Conservation (phyloP, 495 filamentous ascomycete species). For the Neurospora tetrasperma region DNA sequence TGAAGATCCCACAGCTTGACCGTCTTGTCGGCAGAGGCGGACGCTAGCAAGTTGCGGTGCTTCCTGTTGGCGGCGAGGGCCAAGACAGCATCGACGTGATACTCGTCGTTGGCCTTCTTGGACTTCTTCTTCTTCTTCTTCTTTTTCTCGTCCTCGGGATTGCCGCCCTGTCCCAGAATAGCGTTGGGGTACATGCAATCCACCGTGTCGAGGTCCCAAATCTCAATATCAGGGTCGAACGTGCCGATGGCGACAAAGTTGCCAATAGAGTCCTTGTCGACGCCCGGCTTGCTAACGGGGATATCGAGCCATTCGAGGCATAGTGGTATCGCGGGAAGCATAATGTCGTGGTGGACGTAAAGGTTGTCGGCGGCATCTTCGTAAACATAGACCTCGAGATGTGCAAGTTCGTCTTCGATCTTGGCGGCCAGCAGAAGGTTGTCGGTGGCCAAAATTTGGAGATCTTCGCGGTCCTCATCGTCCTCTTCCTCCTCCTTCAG, state of each 20-base stretch:
- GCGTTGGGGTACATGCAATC: slow-evolving; percentile 98
- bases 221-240: slow-evolving; percentile 96
- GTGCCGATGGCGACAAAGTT: slow-evolving; percentile 95
- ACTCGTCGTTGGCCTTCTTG: slow-evolving; percentile 78
- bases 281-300: slow-evolving; percentile 59
- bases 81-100: slow-evolving; percentile 89
- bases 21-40: slow-evolving; percentile 89
- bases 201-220: slow-evolving; percentile 93
- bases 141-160: slow-evolving; percentile 35
- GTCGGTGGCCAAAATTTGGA: slow-evolving; percentile 86
- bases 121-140: slow-evolving; percentile 80
- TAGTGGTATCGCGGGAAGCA: slow-evolving; percentile 94
- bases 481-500: slow-evolving; percentile 57
- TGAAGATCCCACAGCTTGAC: slow-evolving; percentile 96
- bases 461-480: slow-evolving; percentile 83
- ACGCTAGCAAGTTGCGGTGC: slow-evolving; percentile 92
- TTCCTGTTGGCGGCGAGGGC: slow-evolving; percentile 83
- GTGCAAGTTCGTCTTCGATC: slow-evolving; percentile 92
- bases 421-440: slow-evolving; percentile 87
- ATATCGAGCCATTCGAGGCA: slow-evolving; percentile 92
- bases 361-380: slow-evolving; percentile 90
- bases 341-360: slow-evolving; percentile 98
- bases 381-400: slow-evolving; percentile 95
- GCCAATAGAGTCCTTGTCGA: slow-evolving; percentile 47
- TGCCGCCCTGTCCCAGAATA: slow-evolving; percentile 80